A percentile compares a stretch with the other conserved stretches of the same genome.
Evolutionary conservation across 2,329 filamentous ascomycete genomes (phyloP).

Genomic region (Gliomastix tumulicola): DNA sequence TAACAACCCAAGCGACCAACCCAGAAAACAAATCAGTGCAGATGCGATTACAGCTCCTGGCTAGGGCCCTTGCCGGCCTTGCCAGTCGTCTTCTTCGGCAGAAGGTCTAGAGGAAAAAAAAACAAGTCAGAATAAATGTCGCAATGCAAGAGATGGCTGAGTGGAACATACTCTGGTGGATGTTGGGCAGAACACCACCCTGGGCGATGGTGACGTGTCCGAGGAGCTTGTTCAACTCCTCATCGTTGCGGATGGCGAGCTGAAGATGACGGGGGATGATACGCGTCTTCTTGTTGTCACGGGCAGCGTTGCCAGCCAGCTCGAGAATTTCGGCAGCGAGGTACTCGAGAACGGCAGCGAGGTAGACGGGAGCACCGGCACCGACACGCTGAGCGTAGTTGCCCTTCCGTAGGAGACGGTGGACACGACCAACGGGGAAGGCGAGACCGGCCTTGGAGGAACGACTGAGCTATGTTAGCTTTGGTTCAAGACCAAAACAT

Average conservation of each 20-base stretch:
- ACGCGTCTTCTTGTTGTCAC: slow-evolving; percentile 99
- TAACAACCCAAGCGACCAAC: slow-evolving; percentile 65
- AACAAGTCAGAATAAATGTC: slow-evolving; percentile 34
- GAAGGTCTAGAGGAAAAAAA: slow-evolving; percentile 61
- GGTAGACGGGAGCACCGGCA: slow-evolving; percentile 95
- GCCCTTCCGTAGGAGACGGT: slow-evolving; percentile 97
- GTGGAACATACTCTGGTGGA: slow-evolving; percentile 86
- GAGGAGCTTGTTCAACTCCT: slow-evolving; percentile 98
- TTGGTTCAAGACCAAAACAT: background rate
- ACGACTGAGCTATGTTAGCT: slow-evolving; percentile 51
- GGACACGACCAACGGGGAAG: slow-evolving; percentile 98
- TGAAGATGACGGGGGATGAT: slow-evolving; percentile 99
- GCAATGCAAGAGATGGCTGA: background rate
- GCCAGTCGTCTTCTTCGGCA: slow-evolving; percentile 98
- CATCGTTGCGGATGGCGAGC: slow-evolving; percentile 98
- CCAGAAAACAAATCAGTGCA: slow-evolving; percentile 43
- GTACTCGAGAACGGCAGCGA: slow-evolving; percentile 96
- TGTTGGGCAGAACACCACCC: slow-evolving; percentile 95
- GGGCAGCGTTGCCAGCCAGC: slow-evolving; percentile 95
- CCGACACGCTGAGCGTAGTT: slow-evolving; percentile 99
- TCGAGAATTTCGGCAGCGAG: slow-evolving; percentile 98
- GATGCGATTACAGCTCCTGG: slow-evolving; percentile 77
- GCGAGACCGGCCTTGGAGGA: slow-evolving; percentile 99
- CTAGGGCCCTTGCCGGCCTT: slow-evolving; percentile 89
- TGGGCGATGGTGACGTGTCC: slow-evolving; percentile 96